Conservation (phyloP, 805 yeast genomes). For the Komagataella pastoris region DNA sequence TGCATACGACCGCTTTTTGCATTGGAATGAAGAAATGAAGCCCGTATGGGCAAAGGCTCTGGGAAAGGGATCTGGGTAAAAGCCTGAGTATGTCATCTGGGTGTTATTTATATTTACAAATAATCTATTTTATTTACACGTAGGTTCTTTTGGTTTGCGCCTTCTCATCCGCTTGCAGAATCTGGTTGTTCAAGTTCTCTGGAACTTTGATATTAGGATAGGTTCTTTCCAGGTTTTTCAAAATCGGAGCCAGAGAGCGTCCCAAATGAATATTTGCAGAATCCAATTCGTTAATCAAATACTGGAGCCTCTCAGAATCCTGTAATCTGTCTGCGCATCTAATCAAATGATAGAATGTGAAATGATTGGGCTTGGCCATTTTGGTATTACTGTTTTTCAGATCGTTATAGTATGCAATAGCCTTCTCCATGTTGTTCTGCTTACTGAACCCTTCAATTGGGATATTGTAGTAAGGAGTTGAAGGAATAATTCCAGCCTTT, state of each 20-base stretch:
- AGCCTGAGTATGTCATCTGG: background rate
- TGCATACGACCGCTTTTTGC: constrained; percentile 55
- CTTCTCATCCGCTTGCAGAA: background rate
- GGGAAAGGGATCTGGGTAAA: constrained; percentile 28
- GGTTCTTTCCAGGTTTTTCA: constrained; percentile 9
- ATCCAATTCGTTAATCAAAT: constrained; percentile 24
- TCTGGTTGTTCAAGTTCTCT: background rate
- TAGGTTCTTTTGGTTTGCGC: background rate
- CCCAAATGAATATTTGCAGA: constrained; percentile 18
- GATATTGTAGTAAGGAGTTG: constrained; percentile 26
- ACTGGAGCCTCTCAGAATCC: constrained; percentile 19
- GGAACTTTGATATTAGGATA: background rate
- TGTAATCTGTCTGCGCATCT: constrained; percentile 20
- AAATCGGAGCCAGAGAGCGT: constrained; percentile 21
- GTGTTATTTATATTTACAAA: constrained; percentile 3
- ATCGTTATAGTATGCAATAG: constrained; percentile 24
- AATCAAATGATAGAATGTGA: constrained; percentile 34
- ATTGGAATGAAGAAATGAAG: constrained; percentile 36
- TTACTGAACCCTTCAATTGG: constrained; percentile 36
- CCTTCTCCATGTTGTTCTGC: constrained; percentile 21
- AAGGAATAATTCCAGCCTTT: constrained; percentile 17
- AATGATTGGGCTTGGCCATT: constrained; percentile 28
- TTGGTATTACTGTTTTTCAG: constrained; percentile 14
- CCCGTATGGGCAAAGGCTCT: constrained; percentile 62
- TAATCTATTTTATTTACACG: constrained; percentile 1